Evolutionary conservation across 1,139 yeast species (phyloP).

Genomic region (Pichia sp.): DNA sequence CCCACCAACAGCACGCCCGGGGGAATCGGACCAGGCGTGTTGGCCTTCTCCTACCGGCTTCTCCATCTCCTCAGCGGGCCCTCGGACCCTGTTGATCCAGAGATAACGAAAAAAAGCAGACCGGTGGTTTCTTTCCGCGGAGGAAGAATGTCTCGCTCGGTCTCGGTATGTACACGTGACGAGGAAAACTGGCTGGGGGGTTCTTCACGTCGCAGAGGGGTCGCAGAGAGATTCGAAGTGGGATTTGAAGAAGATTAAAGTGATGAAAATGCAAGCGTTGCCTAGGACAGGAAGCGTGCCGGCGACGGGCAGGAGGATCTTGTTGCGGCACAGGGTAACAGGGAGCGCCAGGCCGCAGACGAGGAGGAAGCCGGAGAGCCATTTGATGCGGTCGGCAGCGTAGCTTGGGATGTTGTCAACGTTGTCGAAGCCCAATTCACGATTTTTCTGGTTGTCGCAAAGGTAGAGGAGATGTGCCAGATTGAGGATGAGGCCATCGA

Average conservation of each 20-base stretch:
- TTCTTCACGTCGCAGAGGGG: slow-evolving; percentile 1
- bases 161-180: neutral
- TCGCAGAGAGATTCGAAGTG: slow-evolving; percentile 53
- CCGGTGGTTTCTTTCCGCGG: neutral
- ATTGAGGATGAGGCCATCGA: slow-evolving; percentile 36
- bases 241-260: slow-evolving; percentile 67
- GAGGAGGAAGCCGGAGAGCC: slow-evolving; percentile 61
- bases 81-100: neutral
- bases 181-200: no score
- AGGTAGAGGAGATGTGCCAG: no score
- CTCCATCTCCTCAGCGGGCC: neutral
- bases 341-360: slow-evolving; percentile 66
- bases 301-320: slow-evolving; percentile 55
- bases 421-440: neutral
- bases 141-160: no score
- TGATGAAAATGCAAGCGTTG: slow-evolving; percentile 65
- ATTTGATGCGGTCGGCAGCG: slow-evolving; percentile 57
- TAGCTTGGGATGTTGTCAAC: slow-evolving; percentile 21
- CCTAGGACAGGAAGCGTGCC: slow-evolving; percentile 58
- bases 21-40: no score
- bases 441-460: no score
- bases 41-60: neutral
- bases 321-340: slow-evolving; percentile 59
- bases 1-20: no score
- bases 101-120: neutral